Evolutionary conservation across 805 yeast genomes (phyloP), one percentile per base, ranked within the genome.

Genomic region (Kazachstania viticola): DNA sequence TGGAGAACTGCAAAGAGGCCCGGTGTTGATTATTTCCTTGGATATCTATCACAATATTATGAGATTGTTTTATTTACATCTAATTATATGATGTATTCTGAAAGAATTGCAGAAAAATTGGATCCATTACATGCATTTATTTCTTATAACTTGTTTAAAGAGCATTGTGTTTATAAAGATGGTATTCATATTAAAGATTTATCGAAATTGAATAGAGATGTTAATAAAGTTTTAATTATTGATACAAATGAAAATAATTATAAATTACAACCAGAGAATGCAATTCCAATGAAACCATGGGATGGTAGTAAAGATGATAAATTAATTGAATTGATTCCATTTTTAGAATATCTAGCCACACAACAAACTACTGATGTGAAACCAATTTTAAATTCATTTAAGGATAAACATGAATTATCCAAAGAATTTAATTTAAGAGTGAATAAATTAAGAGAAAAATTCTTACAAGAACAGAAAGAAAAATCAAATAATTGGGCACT

Each of bases 1-100:
- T 91, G 99, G 99, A 78, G 91, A 63, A 88, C 96, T 12, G 97
- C 95, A 19, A 91, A 91, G 67, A 83, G 99, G 65, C 97, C 98
- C 21, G 99, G 98, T 40, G 76, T 84, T 39, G 98, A 93, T 59
- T 91, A 91, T 65, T 91, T 91, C 62, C 64, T 91, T 54, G 95
- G 94, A 18, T 91, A 91, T 60, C 65, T 91, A 46, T 81, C 95
- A 6, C 94, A 83, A 62, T 88, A 85, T 65, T 91, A 88, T 60
- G 99, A 91, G 64, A 78, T 91, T 54, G 97, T 91, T 32, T 63
- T 93, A 29, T 91, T 91, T 56, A 74, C 88, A 21, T 75, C 85
- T 38, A 82, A 82, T 54, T 79, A 80, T 48, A 78, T 76, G 75
- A 79, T 80, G 67, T 79, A 79, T 55, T 74, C 85, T 36, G 95